phyloP scores from a whole-genome alignment of 768 basidiomycete species.

The Rhodotorula kratochvilovae region DNA sequence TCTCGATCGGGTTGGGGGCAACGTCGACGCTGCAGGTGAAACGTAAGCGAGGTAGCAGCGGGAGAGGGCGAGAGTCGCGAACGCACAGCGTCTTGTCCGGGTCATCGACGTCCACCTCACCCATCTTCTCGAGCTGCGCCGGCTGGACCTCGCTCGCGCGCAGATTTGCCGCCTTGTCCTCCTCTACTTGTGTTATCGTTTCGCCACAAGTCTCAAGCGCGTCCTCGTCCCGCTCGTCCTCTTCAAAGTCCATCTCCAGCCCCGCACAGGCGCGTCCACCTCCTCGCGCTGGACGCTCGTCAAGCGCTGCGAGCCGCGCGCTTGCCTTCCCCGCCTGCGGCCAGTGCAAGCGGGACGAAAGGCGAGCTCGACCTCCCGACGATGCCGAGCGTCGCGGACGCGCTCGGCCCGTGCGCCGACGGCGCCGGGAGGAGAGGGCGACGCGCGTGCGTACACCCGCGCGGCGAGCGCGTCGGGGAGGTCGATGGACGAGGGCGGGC shows the following conservation, averaged over 20 bases:
- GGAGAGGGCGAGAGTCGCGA: not conserved
- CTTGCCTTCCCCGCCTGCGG: too few relatives aligned
- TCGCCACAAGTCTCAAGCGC: not conserved
- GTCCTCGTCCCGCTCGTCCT: not conserved
- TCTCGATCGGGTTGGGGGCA: not conserved
- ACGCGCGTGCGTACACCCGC: too few relatives aligned
- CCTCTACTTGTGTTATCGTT: not conserved
- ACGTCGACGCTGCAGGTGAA: not conserved
- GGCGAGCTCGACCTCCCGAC: too few relatives aligned
- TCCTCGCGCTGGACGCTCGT: not conserved
- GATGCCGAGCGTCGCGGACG: too few relatives aligned
- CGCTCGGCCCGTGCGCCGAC: too few relatives aligned
- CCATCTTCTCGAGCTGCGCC: too few relatives aligned
- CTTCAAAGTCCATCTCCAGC: not conserved
- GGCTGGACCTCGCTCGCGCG: too few relatives aligned
- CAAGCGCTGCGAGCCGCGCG: not conserved
- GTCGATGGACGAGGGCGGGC: constrained; percentile 2
- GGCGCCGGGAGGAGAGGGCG: too few relatives aligned
- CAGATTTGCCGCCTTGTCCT: not conserved
- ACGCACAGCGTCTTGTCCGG: not conserved
- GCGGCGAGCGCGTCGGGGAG: not conserved
- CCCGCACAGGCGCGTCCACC: not conserved
- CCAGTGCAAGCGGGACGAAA: too few relatives aligned
- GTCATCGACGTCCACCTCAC: not conserved
- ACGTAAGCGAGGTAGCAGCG: too few relatives aligned